Base-by-base conservation (phyloP, 768 basidiomycete genomes). In the Boletus rufocinnamomeus region DNA sequence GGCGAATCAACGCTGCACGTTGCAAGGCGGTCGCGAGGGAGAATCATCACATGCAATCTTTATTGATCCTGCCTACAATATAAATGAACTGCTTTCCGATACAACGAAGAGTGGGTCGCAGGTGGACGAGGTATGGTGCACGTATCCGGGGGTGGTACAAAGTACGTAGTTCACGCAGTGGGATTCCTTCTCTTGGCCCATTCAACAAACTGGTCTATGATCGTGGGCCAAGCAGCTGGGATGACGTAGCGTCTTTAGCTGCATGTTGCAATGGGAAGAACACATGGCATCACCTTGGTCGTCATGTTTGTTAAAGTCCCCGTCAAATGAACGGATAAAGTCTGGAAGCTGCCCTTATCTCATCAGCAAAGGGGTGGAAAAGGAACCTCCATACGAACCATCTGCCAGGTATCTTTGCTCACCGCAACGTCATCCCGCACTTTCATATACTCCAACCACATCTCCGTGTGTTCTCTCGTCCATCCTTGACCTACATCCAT, bases 331-430 rank as follows among this genome's bases (percentile, higher is more conserved):
- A 55, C 86, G 85, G 50, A 92, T 76, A 64, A 93, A 94, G 64
- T 89, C 89, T 49, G 87, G 76, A 65, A 95, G 90, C 91, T 93
- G 68, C 44, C 57, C 4, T 56, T 54, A 32, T 52, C 40, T 19
- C 23, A 45, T 66, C 54, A 65, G 59, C 48, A 21, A 9, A 17
- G 50, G 47, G 17, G 48, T 32, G 34, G 40, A 28, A 49, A 37
- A 52, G 52, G 30, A 38, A 48, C 74, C 35, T 3, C 38, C 11
- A 21, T 23, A 59, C 85, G 44, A 50, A 90, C 92, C 91, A 94
- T 93, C 52, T 79, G 73, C 93, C 92, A 94, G 19, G 89, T 91
- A 74, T 93, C 93, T 74, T 89, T 91, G 75, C 90, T 93, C 34
- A 95, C 81, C 6, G 91, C 92, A 68, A 88, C 89, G 23, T 78